Base-by-base conservation (phyloP, 805 yeast genomes). In the Blastobotrys americana region DNA sequence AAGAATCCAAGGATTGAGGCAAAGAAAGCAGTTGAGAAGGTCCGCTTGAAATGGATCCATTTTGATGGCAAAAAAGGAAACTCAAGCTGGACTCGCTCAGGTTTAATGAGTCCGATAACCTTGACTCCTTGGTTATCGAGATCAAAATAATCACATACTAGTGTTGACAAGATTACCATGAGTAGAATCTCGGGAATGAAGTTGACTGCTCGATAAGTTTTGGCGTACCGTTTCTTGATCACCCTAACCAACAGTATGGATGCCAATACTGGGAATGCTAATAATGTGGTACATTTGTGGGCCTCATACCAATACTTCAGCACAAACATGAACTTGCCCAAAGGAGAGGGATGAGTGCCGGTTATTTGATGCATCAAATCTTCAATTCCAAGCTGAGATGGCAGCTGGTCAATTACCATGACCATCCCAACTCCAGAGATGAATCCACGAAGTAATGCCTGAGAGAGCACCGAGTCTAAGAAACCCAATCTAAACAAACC, bases 1-100 rank as follows among this genome's bases (percentile, higher is more conserved):
- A 90, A 84, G 58, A 90, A 87, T 0, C 97, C 97, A 31, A 90
- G 66, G 58, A 87, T 75, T 0, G 96, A 94, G 49, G 85, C 77
- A 46, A 83, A 72, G 49, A 88, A 77, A 0, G 93, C 77, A 0
- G 90, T 73, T n/a, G 78, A 71, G 54, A 86, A 73, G 41, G 79
- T 63, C 20, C 72, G 70, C 42, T 75, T 71, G 48, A 82, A 74
- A 47, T 74, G 68, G 31, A 69, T 69, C 46, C 72, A 67, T 16
- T 69, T 68, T 2, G 66, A 53, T 0, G 64, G 58, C 1, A 77
- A 60, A 13, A 89, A 61, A 3, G 96, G 96, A 44, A 78, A 67
- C 42, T 69, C 66, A 16, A 80, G 55, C n/a, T 68, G 63, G 46
- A 79, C 60, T 3, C 70, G 69, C 3, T 74, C 74, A 0, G 78